These are phyloP conservation scores for Polytolypa hystricis DNA, from an alignment of 2,329 filamentous ascomycete genomes.

Conservation along the genomic window DNA sequence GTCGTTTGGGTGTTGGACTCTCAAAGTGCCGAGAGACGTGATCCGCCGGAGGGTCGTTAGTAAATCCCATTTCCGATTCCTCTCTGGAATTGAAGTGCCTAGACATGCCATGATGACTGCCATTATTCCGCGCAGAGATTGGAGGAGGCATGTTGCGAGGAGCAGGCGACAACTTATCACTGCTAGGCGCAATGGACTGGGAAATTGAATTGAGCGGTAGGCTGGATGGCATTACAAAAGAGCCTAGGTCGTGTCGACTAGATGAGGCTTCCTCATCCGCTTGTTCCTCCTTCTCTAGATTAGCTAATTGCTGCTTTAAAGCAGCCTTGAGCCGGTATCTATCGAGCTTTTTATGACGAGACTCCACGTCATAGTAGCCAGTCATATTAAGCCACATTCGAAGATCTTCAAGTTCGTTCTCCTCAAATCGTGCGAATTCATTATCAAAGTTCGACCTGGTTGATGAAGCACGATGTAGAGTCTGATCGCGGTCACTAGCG, in stretches of 20 bases:
- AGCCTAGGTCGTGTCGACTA: slow-evolving; percentile 8
- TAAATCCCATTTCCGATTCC: background rate
- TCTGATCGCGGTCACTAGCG: background rate
- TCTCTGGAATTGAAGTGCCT: background rate
- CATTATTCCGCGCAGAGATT: background rate
- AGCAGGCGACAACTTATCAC: slow-evolving; percentile 1
- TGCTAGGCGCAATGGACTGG: background rate
- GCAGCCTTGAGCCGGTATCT: slow-evolving; percentile 17
- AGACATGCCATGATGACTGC: background rate
- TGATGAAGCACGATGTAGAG: background rate
- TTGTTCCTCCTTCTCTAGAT: slow-evolving; percentile 17
- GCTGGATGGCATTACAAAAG: background rate
- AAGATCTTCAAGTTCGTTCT: slow-evolving; percentile 16
- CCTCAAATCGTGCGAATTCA: slow-evolving; percentile 10
- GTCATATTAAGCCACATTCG: slow-evolving; percentile 27
- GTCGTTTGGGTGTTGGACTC: slow-evolving; percentile 3
- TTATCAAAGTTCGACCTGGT: slow-evolving; percentile 6
- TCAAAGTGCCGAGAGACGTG: background rate
- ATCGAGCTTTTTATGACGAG: slow-evolving; percentile 17
- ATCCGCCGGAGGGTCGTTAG: slow-evolving; percentile 1
- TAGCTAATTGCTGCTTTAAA: slow-evolving; percentile 23
- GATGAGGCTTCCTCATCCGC: slow-evolving; percentile 13
- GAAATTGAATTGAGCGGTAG: background rate
- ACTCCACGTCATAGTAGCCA: slow-evolving; percentile 23
- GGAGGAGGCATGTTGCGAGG: slow-evolving; percentile 1